phyloP scores from a whole-genome alignment of 1,139 yeast species.

The Hansenula lynferdii region DNA sequence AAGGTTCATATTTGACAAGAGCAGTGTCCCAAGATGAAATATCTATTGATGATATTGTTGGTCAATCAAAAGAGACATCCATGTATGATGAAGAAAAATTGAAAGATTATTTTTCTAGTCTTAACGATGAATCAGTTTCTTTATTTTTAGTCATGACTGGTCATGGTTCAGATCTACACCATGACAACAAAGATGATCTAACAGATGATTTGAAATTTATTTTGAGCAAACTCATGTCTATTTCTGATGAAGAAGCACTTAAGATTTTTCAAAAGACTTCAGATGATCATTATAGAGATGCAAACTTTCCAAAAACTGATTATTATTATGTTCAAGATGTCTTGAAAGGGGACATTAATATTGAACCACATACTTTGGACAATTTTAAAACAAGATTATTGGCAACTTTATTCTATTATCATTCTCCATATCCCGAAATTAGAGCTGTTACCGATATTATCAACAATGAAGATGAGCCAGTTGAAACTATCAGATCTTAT shows the following conservation, averaged over 20 bases:
- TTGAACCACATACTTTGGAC: constrained; percentile 11
- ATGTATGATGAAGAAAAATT: constrained; percentile 1
- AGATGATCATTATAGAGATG: constrained; percentile 40
- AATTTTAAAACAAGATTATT: constrained; percentile 31
- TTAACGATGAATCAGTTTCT: neutral
- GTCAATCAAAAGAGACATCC: neutral
- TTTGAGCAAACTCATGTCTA: constrained; percentile 27
- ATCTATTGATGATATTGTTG: neutral
- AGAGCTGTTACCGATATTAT: constrained; percentile 50
- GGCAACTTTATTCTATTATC: constrained; percentile 45
- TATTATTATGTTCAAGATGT: constrained; percentile 26
- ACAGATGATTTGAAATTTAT: constrained; percentile 14
- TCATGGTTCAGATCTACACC: constrained; percentile 11
- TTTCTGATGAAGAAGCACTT: constrained; percentile 37
- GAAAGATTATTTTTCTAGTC: neutral
- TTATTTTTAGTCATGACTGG: constrained; percentile 8
- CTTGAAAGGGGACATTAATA: constrained; percentile 17
- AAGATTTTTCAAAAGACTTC: constrained; percentile 36
- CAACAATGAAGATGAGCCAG: constrained; percentile 44
- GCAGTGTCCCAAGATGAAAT: neutral
- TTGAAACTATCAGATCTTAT: constrained; percentile 57
- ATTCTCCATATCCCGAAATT: constrained; percentile 63
- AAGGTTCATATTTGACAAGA: neutral
- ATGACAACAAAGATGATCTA: constrained; percentile 7
- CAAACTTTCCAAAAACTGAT: constrained; percentile 41